Base-by-base conservation (phyloP, 768 basidiomycete genomes). In the Clathrus columnatus region DNA sequence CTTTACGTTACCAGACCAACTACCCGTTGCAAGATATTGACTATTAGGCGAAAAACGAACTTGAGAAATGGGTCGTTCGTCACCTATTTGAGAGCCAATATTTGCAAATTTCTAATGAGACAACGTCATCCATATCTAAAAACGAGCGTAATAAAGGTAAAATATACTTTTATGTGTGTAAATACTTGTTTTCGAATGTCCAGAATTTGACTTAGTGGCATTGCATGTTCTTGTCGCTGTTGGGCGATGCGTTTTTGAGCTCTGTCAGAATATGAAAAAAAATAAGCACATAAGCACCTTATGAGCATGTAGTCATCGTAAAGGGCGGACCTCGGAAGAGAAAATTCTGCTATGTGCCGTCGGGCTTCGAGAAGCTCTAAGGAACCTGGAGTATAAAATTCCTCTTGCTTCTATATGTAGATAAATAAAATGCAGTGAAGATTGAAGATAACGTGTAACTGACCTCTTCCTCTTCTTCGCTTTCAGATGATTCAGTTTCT, bases 81-180 rank as follows among this genome's bases (percentile, higher is more conserved):
- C 96, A 53, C 93, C 96, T 61, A 98, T 93, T 76, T 98, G 95
- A 0, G 96, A 97, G 21, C 96, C 96, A 45, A 98, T 81, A 63
- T 93, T 95, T 48, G 83, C 77, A 69, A 89, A 93, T 69, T 84
- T 88, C 91, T 94, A n/a, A 62, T 0, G 27, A 1, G 21, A 24
- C n/a, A 17, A 18, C 2, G 26, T 16, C n/a, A n/a, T n/a, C n/a
- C n/a, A n/a, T n/a, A n/a, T n/a, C n/a, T n/a, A n/a, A 43, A 3
- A 8, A 21, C 53, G 36, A 4, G 14, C 20, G 32, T 29, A 48
- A 42, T 44, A 23, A 17, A 49, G 43, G 16, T 47, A 24, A 11
- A 50, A 64, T 79, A 59, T 60, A 93, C 93, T 75, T 96, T 95
- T 61, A 99, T 85, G 61, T 92, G 84, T 1, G 78, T 73, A 62